A percentile compares a stretch with the other conserved stretches of the same genome.
Evolutionary conservation across 441 rosid species (phyloP).

Genomic region (Corymbia citriodora): DNA sequence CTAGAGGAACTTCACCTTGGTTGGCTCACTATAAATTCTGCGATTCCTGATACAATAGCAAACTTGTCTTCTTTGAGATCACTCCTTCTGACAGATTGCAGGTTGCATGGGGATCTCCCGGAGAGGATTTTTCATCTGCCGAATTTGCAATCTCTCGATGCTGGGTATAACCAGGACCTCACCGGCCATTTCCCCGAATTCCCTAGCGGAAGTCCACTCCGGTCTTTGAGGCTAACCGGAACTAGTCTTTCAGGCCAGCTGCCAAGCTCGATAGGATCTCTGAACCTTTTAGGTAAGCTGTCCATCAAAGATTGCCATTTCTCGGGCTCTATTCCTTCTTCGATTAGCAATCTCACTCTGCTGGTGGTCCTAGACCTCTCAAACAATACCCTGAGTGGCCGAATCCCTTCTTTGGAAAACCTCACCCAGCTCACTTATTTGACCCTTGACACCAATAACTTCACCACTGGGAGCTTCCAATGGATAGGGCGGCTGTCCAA

Average conservation of each 20-base stretch:
- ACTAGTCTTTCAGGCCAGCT: background rate
- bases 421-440: background rate
- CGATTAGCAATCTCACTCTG: slow-evolving; percentile 1
- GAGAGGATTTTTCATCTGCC: background rate
- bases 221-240: background rate
- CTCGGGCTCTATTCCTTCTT: slow-evolving; percentile 1
- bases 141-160: background rate
- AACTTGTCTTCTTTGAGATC: background rate
- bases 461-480: background rate
- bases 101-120: background rate
- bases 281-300: background rate
- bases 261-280: background rate
- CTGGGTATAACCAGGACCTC: background rate
- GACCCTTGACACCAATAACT: background rate
- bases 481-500: background rate
- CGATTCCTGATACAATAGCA: background rate
- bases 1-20: background rate
- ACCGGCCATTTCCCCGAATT: background rate
- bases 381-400: background rate
- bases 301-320: background rate
- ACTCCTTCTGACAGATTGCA: background rate
- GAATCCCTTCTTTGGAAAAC: background rate
- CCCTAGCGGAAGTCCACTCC: background rate
- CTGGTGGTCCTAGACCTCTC: background rate
- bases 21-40: background rate